phyloP scores from a whole-genome alignment of 208 protist species.

The Acanthamoeba sp. region DNA sequence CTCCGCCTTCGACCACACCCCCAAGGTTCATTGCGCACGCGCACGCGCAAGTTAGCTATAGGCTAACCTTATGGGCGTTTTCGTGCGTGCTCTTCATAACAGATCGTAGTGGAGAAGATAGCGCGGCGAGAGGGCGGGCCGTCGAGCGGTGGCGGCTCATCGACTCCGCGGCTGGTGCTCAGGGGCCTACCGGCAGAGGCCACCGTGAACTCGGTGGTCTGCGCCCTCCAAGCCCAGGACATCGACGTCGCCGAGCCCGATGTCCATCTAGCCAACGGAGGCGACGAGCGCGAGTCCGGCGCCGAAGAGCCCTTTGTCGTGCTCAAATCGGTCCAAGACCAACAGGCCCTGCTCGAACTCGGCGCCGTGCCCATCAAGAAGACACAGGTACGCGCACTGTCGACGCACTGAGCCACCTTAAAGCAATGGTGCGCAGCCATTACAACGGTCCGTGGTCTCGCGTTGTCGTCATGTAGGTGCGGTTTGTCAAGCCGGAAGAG shows the following conservation, averaged over 20 bases:
- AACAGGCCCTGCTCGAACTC: neutral
- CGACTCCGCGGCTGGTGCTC: neutral
- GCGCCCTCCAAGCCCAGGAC: neutral
- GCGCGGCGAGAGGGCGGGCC: neutral
- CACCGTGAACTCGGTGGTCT: neutral
- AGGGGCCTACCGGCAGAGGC: neutral
- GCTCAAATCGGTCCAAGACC: neutral
- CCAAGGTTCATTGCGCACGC: neutral
- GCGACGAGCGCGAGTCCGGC: neutral
- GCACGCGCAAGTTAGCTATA: too few species aligned
- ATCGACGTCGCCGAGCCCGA: neutral
- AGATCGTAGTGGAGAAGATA: neutral
- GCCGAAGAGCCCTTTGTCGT: neutral
- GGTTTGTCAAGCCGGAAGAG: neutral
- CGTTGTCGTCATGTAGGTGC: neutral
- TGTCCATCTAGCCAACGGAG: neutral
- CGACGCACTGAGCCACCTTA: too few species aligned
- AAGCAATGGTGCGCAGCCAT: too few species aligned
- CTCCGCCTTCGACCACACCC: neutral
- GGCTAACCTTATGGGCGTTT: neutral
- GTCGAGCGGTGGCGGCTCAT: neutral
- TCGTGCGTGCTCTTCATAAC: neutral
- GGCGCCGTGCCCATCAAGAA: neutral
- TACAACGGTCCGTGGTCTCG: too few species aligned
- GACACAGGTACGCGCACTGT: neutral